Evolutionary conservation across 2,329 filamentous ascomycete species (phyloP), one percentile per base, ranked within the genome.

Genomic region (Ilyonectria sp.): DNA sequence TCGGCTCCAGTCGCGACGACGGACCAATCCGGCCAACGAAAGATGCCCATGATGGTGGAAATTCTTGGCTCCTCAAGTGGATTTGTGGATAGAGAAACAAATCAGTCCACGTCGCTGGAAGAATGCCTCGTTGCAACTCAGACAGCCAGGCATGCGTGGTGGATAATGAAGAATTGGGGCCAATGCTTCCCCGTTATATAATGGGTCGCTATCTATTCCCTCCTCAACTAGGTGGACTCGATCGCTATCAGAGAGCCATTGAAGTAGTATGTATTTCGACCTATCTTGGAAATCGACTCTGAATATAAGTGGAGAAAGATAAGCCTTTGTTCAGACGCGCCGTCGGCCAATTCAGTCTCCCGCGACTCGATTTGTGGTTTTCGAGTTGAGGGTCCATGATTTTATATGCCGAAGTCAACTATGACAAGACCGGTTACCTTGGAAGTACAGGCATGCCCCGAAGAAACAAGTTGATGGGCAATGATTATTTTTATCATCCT

Each of bases 1-100:
- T 62, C 60, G 5, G 60, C 60, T 6, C 60, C 60, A 8, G 43
- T 23, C 29, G 60, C 60, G 19, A 56, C 52, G 43, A n/a, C 21
- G n/a, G 43, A 31, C 35, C 43, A 56, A 56, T 13, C 21, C 44
- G 60, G 10, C 21, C 21, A 56, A 21, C 49, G 29, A 33, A 31
- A n/a, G 49, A 52, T 33, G 17, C 17, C 49, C 49, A 52, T 50
- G 8, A 15, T 33, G 29, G 4, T 7, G 17, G 4, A 11, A 3
- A 21, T 29, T 13, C 4, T 15, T 29, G 13, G 13, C 6, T 26
- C 4, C 13, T 6, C 8, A 13, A 2, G 7, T 3, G 15, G 6
- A 17, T 17, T 15, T 6, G 15, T 4, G 3, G 11, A 10, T 10
- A 11, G 11, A 33, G 31, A 33, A 10, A 33, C 2, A 33, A 33